Evolutionary conservation across 192 early-diverging fungal species (phyloP).

Genomic region (Coemansia biformis): DNA sequence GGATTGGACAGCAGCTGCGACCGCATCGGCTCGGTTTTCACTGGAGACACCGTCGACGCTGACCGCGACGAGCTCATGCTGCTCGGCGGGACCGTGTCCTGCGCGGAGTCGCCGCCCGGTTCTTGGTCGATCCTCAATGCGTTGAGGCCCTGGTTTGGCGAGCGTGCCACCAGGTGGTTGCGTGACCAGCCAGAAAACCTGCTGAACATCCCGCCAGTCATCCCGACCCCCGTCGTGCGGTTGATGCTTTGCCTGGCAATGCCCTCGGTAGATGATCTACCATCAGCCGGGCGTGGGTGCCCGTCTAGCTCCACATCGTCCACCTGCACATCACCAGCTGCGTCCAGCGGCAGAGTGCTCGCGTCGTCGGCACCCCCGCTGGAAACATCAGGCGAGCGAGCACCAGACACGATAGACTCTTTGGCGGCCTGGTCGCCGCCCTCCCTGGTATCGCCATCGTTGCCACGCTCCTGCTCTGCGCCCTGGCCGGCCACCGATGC

Average conservation of each 20-base stretch:
- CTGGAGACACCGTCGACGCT: conserved; percentile 32
- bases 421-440: neutral
- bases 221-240: conserved; percentile 24
- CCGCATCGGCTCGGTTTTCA: conserved; percentile 40
- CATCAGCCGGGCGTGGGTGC: neutral
- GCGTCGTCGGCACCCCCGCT: neutral
- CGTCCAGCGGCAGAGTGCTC: conserved; percentile 12
- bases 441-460: too few species aligned
- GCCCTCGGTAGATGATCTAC: neutral
- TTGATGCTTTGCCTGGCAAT: neutral
- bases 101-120: too few species aligned
- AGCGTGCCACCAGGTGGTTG: conserved; percentile 14
- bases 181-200: conserved; percentile 33
- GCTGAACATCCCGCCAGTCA: conserved; percentile 27
- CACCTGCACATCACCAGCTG: neutral
- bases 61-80: conserved; percentile 22
- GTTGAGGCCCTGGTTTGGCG: conserved; percentile 12
- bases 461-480: too few species aligned
- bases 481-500: neutral
- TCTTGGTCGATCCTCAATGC: too few species aligned
- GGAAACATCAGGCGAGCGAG: neutral
- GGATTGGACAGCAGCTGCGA: conserved; percentile 25
- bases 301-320: neutral
- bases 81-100: too few species aligned
- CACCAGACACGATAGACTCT: conserved; percentile 14